These are phyloP conservation scores for Lasiosphaeria ovina DNA, from an alignment of 495 filamentous ascomycete species.

Conservation along the genomic window DNA sequence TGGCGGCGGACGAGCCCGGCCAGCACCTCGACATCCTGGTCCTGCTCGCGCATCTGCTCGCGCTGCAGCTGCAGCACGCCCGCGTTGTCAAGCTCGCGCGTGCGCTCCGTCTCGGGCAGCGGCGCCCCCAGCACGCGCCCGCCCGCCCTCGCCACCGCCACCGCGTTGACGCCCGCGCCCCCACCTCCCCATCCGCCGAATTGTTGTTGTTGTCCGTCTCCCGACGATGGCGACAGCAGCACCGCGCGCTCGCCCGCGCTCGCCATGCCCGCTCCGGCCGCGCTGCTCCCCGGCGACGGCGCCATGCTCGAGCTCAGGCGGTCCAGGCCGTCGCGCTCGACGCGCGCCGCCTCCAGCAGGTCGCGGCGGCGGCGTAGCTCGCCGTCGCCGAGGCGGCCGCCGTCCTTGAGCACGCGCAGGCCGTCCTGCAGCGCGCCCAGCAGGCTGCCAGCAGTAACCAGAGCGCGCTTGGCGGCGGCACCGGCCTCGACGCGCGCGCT, in stretches of 20 bases:
- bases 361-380: slow-evolving; percentile 81
- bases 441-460: slow-evolving; percentile 71
- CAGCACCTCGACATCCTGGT: slow-evolving; percentile 73
- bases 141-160: slow-evolving; percentile 21
- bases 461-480: slow-evolving; percentile 73
- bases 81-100: slow-evolving; percentile 84
- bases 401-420: slow-evolving; percentile 51
- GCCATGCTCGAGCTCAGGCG: slow-evolving; percentile 68
- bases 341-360: slow-evolving; percentile 69
- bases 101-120: slow-evolving; percentile 78
- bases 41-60: slow-evolving; percentile 83
- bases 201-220: no score
- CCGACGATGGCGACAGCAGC: slow-evolving; percentile 21
- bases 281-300: slow-evolving; percentile 20
- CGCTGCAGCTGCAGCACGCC: slow-evolving; percentile 84
- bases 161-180: neutral
- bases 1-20: slow-evolving; percentile 73
- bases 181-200: slow-evolving; percentile 9
- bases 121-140: slow-evolving; percentile 76
- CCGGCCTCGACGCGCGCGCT: slow-evolving; percentile 59
- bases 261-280: slow-evolving; percentile 23
- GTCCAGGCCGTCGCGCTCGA: slow-evolving; percentile 86
- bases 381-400: slow-evolving; percentile 68
- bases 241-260: slow-evolving; percentile 32
- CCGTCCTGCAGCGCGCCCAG: slow-evolving; percentile 69